Base-by-base conservation (phyloP, 169 alveolate species). In the Plasmodium vinckei region DNA sequence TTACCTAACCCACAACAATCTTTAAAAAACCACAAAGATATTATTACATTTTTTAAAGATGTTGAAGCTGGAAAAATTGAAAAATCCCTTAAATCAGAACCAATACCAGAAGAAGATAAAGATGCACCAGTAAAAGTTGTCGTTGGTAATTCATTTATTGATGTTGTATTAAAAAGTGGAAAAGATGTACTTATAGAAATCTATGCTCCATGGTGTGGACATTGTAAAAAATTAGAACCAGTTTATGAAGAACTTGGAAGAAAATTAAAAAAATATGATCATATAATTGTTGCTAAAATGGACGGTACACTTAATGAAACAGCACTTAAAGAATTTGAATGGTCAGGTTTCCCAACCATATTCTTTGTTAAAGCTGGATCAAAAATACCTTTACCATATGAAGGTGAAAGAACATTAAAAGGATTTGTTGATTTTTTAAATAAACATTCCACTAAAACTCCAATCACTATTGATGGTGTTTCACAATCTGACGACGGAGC, bases 321-420 rank as follows among this genome's bases (percentile, higher is more conserved):
- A 56, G 73, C 94, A 63, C 15, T 94, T 67, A 94, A 92, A 69
- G 88, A 90, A 68, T 87, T 94, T 64, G 92, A 90, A 69, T 94
- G 96, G 96, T 91, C 92, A 9, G 93, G 94, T 13, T 94, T 88
- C 91, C 96, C 96, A 47, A 94, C 96, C 23, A 92, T 94, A 49
- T 91, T 92, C 42, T 87, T 91, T 60, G 82, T 92, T 23, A 92
- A 94, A 56, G 94, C 96, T 9, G 95, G 95, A 47, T 69, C 90
- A 12, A 90, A 72, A 42, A 89, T 87, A 9, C 94, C 92, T 25
- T 73, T 87, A 13, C 84, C 92, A n/a, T 94, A 75, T 86, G 94
- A 92, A 17, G 96, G 96, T 27, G 92, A 92, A 53, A 88, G 96
- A 57, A 79, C 96, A 1, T 33, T 87, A 21, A 94, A 94, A 72